Evolutionary conservation across 495 filamentous ascomycete species (phyloP).

Genomic region (Bryoglossum gracile): DNA sequence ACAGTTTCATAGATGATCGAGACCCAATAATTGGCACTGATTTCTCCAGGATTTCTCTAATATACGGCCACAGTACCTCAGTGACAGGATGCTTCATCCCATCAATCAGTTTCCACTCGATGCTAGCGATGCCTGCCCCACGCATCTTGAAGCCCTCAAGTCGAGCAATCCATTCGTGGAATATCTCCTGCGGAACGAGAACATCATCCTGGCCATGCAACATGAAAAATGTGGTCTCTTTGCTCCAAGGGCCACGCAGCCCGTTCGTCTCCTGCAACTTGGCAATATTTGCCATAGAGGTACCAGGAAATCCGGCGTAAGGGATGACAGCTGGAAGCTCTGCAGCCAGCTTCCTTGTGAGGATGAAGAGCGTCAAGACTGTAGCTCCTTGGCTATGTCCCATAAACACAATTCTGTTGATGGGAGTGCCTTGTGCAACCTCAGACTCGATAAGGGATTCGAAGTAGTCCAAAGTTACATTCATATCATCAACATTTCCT

Average conservation of each 20-base stretch:
- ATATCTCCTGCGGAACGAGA: constrained; percentile 5
- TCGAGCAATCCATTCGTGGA: not conserved
- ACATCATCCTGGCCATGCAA: constrained; percentile 10
- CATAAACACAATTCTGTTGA: constrained; percentile 6
- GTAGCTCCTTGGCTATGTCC: constrained; percentile 14
- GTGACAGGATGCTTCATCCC: constrained; percentile 1
- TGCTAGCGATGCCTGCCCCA: constrained; percentile 4
- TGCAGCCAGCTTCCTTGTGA: not conserved
- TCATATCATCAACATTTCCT: constrained; percentile 12
- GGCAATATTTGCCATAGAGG: constrained; percentile 1
- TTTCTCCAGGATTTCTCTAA: constrained; percentile 7
- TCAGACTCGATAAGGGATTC: constrained; percentile 8
- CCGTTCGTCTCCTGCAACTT: constrained; percentile 5
- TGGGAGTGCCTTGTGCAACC: not conserved
- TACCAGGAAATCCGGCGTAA: constrained; percentile 6
- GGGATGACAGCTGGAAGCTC: constrained; percentile 8
- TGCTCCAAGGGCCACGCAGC: constrained; percentile 7
- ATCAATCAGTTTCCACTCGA: constrained; percentile 10
- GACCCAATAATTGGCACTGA: not conserved
- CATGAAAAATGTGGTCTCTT: constrained; percentile 10
- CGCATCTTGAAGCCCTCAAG: constrained; percentile 2
- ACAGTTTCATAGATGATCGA: too few species aligned
- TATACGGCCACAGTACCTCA: constrained; percentile 1
- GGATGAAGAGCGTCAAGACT: constrained; percentile 6
- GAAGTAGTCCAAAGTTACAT: constrained; percentile 7